A percentile compares a stretch with the other conserved stretches of the same genome.
Conservation (phyloP, 2,329 filamentous ascomycete genomes). For the Aspergillus proliferans region DNA sequence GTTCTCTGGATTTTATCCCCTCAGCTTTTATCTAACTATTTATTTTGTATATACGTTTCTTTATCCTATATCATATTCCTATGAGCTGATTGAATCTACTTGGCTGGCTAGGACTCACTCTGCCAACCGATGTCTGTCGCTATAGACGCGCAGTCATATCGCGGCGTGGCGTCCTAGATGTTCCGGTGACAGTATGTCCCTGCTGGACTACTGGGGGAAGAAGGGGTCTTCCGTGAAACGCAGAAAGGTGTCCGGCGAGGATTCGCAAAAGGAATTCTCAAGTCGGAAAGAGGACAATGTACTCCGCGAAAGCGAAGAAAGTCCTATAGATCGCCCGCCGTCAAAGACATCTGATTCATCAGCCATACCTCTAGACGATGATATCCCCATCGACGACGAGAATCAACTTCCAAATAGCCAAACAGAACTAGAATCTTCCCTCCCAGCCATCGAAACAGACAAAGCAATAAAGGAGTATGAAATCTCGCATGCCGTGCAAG, state of each 20-base stretch:
- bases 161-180: constrained; percentile 19
- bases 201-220: constrained; percentile 33
- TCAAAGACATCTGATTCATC: constrained; percentile 27
- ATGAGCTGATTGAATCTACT: too few relatives aligned
- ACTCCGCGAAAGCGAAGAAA: constrained; percentile 5
- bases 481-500: constrained; percentile 52
- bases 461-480: constrained; percentile 78
- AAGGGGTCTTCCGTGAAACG: constrained; percentile 26
- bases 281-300: constrained; percentile 1
- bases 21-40: too few relatives aligned
- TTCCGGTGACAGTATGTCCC: constrained; percentile 23
- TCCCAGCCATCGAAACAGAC: constrained; percentile 62
- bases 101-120: too few relatives aligned
- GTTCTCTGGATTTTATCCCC: too few relatives aligned
- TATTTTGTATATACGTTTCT: too few relatives aligned
- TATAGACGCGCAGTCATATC: too few relatives aligned
- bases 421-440: constrained; percentile 65
- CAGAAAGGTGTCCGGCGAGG: constrained; percentile 17
- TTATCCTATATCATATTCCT: too few relatives aligned
- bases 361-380: constrained; percentile 16
- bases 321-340: constrained; percentile 24
- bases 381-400: constrained; percentile 26
- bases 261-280: background rate
- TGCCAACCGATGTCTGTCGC: too few relatives aligned
- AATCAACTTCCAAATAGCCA: constrained; percentile 31